Evolutionary conservation across 2,329 filamentous ascomycete species (phyloP), one percentile per base, ranked within the genome.

Genomic region (Tolypocladium tropicale): DNA sequence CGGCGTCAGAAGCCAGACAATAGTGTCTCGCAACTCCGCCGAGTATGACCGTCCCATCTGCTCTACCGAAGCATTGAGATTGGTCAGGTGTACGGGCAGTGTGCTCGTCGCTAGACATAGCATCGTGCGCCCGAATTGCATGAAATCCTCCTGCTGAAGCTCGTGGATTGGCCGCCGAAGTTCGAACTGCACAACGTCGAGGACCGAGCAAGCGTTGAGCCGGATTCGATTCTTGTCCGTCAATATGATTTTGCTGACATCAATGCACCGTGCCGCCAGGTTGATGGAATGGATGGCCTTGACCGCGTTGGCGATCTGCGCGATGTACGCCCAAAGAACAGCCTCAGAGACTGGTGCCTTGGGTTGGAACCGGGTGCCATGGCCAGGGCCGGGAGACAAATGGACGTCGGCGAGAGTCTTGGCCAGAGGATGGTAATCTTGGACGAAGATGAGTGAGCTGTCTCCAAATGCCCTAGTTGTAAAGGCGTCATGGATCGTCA

Each of bases 391-490:
- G 14, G 70, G 54, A 25, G 75, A 64, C 59, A 91, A 84, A 65
- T 96, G 89, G 64, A 89, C 83, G 66, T 97, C 93, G 36, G 87
- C 83, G 28, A 99, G 79, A 0, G 93, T 96, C 71, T 94, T 95
- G 2, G 93, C 90, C 23, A 94, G 78, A 1, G 94, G 93, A 65
- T 94, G 89, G 67, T 96, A 99, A 69, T 95, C 90, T 59, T 90
- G 94, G 28, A 95, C 91, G 65, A 99, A 88, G 52, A 99, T 88
- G 55, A 99, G 80, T 3, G 94, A 97, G 71, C 90, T 95, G 69
- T 97, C 94, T 55, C 90, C 90, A 70, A 99, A 99, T 30, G 88
- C 89, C 59, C 91, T 80, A 14, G 90, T 95, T 0, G 94, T 99
- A 66, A 99, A 99, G 0, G 90, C 90, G 71, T 96, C 91, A 65